These are phyloP conservation scores for Tuber aestivum DNA, from an alignment of 495 filamentous ascomycete genomes.

Conservation along the genomic window DNA sequence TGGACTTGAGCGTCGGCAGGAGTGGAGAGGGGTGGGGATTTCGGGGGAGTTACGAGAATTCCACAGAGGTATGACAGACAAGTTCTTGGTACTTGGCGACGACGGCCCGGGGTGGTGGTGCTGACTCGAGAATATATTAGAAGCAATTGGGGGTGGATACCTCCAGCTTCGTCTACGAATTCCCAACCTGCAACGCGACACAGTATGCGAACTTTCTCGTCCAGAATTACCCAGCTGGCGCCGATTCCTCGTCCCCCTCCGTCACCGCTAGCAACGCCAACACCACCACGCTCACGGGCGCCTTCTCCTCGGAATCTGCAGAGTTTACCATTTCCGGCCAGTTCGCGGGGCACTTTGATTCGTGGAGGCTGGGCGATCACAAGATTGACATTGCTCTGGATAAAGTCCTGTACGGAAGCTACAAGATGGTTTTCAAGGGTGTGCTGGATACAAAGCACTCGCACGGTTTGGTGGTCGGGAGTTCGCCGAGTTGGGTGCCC, in stretches of 20 bases:
- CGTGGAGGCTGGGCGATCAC: neutral
- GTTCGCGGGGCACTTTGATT: neutral
- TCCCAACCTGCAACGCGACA: neutral
- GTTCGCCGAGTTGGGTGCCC: neutral
- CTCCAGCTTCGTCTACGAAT: neutral
- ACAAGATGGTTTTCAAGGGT: neutral
- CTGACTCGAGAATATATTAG: neutral
- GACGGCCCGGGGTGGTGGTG: neutral
- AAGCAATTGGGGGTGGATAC: neutral
- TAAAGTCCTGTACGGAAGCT: neutral
- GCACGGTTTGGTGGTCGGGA: neutral
- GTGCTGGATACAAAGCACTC: neutral
- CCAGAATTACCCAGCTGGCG: neutral
- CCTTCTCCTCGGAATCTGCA: neutral
- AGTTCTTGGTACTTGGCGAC: rapidly evolving
- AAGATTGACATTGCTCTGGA: neutral
- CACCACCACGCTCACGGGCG: neutral
- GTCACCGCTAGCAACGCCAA: no score
- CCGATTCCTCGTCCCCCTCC: neutral
- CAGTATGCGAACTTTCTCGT: neutral
- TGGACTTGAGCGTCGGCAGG: neutral
- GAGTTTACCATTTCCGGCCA: neutral
- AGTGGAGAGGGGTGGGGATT: neutral
- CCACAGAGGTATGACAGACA: neutral
- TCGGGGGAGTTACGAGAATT: neutral